Evolutionary conservation across 768 basidiomycete species (phyloP), one percentile per base, ranked within the genome.

Genomic region (Lentinula raphanica): DNA sequence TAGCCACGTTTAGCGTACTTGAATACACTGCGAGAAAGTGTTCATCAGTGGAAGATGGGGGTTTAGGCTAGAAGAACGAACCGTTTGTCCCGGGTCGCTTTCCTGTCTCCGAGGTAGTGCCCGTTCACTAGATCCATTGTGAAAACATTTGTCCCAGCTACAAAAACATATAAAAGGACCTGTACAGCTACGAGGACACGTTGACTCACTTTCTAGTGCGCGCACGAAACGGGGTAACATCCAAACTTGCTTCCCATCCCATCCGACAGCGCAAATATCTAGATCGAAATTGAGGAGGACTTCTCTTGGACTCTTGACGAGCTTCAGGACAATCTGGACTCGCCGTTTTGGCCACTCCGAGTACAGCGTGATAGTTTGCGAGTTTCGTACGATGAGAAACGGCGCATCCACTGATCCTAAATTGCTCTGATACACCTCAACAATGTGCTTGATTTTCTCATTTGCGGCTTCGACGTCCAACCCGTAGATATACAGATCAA

Each of bases 1-100:
- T 58, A 65, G 19, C 64, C 64, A 21, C 58, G 60, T 55, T 48
- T 59, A n/a, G 62, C 64, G 17, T 63, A 65, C 21, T 63, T 63
- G 58, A 62, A 62, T n/a, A 64, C 57, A 1, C 64, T 63, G 29
- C 6, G 28, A 27, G 38, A n/a, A 23, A 23, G 15, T 32, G 28
- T 27, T 45, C 21, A 15, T n/a, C 15, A 28, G 49, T 21, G 35
- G 3, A 13, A 40, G 21, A 42, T 5, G 3, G 38, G 25, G n/a
- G 35, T 15, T 12, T 17, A 23, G 21, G 19, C n/a, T 21, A 48
- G 25, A 36, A 3, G 28, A 28, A 35, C 31, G 5, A 13, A 59
- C 63, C 63, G 54, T 42, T 58, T 56, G 23, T 61, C 58, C 28
- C 63, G 58, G 2, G 58, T 59, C 12, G 58, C 60, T 13, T 61